phyloP scores from a whole-genome alignment of 2,329 filamentous ascomycete species.

The Ceratocystis harringtonii region DNA sequence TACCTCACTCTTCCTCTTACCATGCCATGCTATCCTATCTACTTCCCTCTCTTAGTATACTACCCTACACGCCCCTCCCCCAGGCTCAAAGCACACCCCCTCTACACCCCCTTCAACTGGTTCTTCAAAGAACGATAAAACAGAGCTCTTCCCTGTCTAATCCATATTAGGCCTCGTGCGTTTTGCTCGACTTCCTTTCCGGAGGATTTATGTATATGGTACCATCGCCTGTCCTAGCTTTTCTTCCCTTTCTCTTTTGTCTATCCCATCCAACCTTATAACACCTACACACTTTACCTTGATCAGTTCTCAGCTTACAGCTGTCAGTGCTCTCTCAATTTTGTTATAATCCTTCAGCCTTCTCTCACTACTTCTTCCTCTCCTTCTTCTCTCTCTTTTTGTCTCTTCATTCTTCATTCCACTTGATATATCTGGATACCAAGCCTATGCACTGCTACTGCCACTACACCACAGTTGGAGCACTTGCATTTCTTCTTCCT shows the following conservation, averaged over 20 bases:
- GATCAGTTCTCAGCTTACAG: conserved; percentile 8
- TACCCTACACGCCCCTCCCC: background rate
- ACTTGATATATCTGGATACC: background rate
- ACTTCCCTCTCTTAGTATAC: background rate
- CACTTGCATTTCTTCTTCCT: background rate
- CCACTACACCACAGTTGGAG: background rate
- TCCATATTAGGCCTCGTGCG: conserved; percentile 10
- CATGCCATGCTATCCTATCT: background rate
- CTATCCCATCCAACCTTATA: conserved; percentile 10
- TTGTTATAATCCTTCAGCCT: conserved; percentile 10
- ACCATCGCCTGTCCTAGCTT: conserved; percentile 10
- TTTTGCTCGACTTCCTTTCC: conserved; percentile 6
- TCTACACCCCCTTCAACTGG: conserved; percentile 4
- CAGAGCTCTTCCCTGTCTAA: conserved; percentile 8
- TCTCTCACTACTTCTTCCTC: background rate
- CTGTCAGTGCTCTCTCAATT: conserved; percentile 10
- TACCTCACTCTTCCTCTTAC: background rate
- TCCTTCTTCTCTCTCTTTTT: conserved; percentile 3
- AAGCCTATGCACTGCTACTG: background rate
- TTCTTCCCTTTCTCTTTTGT: conserved; percentile 9
- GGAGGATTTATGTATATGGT: conserved; percentile 8
- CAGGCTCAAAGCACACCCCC: conserved; percentile 2
- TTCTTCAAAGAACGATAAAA: conserved; percentile 11
- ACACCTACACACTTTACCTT: conserved; percentile 4
- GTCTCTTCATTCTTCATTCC: background rate